These are phyloP conservation scores for Nigrograna mackinnonii DNA, from an alignment of 2,329 filamentous ascomycete genomes.

Conservation along the genomic window DNA sequence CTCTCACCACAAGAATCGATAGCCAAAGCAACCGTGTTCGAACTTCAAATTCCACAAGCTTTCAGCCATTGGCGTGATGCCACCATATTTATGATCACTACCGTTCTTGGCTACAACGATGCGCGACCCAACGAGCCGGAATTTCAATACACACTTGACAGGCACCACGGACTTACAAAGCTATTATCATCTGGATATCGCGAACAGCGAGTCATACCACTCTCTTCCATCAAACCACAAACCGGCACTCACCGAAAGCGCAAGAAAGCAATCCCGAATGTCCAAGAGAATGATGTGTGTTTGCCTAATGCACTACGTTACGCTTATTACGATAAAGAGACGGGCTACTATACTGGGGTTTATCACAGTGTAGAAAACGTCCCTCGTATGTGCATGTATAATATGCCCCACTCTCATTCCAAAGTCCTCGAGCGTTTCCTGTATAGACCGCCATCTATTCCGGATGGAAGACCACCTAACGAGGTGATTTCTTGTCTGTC, in stretches of 20 bases:
- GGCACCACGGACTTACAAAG: not conserved
- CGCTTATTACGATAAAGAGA: slow-evolving; percentile 25
- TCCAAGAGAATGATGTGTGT: slow-evolving; percentile 44
- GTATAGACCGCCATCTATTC: slow-evolving; percentile 21
- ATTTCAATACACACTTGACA: slow-evolving; percentile 13
- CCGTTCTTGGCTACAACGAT: slow-evolving; percentile 39
- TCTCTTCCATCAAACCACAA: slow-evolving; percentile 44
- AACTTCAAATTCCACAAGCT: slow-evolving; percentile 48
- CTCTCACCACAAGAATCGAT: slow-evolving; percentile 40
- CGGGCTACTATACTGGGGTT: slow-evolving; percentile 17
- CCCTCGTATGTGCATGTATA: slow-evolving; percentile 44
- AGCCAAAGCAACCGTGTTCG: slow-evolving; percentile 56
- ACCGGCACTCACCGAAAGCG: slow-evolving; percentile 39
- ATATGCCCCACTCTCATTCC: slow-evolving; percentile 31
- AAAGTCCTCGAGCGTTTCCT: slow-evolving; percentile 48
- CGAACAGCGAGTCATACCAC: slow-evolving; percentile 25
- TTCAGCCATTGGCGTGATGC: slow-evolving; percentile 56
- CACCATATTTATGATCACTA: slow-evolving; percentile 46
- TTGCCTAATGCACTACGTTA: slow-evolving; percentile 51
- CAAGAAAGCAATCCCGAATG: slow-evolving; percentile 16
- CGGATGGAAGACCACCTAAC: slow-evolving; percentile 49
- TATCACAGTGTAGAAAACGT: slow-evolving; percentile 14
- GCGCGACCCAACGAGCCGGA: not conserved
- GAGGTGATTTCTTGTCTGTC: slow-evolving; percentile 55
- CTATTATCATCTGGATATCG: slow-evolving; percentile 4